Conservation (phyloP, 192 early-diverging fungal species). For the Chytriomyces hyalinus region DNA sequence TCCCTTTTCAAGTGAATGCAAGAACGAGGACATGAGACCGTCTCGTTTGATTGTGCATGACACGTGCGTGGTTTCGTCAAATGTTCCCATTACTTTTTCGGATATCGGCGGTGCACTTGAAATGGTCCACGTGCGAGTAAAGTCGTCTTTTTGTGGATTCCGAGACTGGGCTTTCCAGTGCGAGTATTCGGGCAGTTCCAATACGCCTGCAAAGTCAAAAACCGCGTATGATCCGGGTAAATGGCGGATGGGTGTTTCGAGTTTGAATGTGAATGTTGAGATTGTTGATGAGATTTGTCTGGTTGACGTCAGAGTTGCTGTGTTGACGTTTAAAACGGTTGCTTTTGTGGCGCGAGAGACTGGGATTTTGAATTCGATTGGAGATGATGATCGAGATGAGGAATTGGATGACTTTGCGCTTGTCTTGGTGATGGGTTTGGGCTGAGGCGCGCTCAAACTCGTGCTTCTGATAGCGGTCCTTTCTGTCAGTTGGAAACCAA, state of each 20-base stretch:
- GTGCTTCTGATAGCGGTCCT: neutral
- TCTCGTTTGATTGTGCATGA: slow-evolving; percentile 16
- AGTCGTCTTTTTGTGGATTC: slow-evolving; percentile 33
- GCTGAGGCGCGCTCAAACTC: neutral
- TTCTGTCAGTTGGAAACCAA: neutral
- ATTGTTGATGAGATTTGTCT: slow-evolving; percentile 1
- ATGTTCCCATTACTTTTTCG: neutral
- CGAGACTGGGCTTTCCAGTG: slow-evolving; percentile 31
- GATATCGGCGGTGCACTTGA: neutral
- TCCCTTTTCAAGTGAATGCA: neutral
- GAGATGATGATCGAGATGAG: neutral
- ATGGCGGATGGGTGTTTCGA: slow-evolving; percentile 6
- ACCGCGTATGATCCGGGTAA: slow-evolving; percentile 30
- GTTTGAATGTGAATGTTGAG: slow-evolving; percentile 35
- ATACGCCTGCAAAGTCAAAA: slow-evolving; percentile 32
- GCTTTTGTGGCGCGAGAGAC: neutral
- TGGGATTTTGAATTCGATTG: slow-evolving; percentile 14
- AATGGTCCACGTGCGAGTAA: slow-evolving; percentile 37
- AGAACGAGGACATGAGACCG: slow-evolving; percentile 17
- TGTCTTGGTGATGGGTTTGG: neutral
- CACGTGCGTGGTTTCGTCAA: neutral
- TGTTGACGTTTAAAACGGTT: neutral
- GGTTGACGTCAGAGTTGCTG: neutral
- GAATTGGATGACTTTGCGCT: neutral
- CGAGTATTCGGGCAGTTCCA: slow-evolving; percentile 7